Evolutionary conservation across 2,329 filamentous ascomycete genomes (phyloP), one percentile per base, ranked within the genome.

Genomic region (Aspergillus floridensis): DNA sequence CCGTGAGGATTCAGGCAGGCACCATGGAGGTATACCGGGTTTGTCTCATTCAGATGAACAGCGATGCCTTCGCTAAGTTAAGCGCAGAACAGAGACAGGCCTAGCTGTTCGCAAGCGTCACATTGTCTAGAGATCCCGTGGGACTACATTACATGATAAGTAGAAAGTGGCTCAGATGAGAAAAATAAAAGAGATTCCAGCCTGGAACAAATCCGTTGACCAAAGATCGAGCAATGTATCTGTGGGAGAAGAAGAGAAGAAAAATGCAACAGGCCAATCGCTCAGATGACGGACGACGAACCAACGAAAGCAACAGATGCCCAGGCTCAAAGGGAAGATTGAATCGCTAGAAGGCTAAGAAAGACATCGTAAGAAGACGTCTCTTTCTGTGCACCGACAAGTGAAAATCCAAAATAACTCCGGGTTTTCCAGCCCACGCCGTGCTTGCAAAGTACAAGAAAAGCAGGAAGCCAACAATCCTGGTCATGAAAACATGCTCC

Each of bases 251-350:
- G 47, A 59, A 57, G 52, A 56, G 26, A 59, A 52, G 59, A 59
- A 53, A 60, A 56, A 53, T 53, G 56, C 50, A 58, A 70, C 68
- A 49, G 10, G 53, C 14, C 22, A 49, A 46, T 21, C n/a, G 49
- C 19, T 19, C n/a, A 44, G 38, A 19, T 44, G 38, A 44, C 38
- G 16, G 38, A 44, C 38, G 38, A 44, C 38, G 12, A 44, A 44
- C 6, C 38, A 44, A 44, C n/a, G 38, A 19, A 19, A 44, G 16
- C n/a, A 44, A 44, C 7, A 16, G 16, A 44, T 44, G 38, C 38
- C 16, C 38, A 44, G 38, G 38, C 38, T 44, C 16, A 44, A 44
- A 44, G 38, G 38, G 16, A 44, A 44, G n/a, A 44, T 16, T 44
- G n/a, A 44, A 10, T 19, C 38, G 38, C 38, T 44, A 19, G 38